Conservation (phyloP, 371 early-diverging fungal species). For the Lichtheimia ramosa region DNA sequence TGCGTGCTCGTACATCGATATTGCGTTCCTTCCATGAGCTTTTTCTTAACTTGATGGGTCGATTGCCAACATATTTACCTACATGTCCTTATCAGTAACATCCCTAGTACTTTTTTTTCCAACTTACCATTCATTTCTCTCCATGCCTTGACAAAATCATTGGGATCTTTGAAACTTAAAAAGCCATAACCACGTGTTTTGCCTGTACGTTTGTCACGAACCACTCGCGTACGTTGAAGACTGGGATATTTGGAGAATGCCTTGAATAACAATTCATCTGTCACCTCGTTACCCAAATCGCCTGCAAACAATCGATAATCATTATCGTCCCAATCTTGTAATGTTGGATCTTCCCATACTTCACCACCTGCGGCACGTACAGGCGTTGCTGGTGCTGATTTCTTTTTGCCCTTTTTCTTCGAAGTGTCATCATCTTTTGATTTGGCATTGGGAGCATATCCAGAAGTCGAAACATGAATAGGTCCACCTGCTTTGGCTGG, state of each 20-base stretch:
- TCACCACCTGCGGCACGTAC: constrained; percentile 90
- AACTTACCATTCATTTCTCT: constrained; percentile 88
- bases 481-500: constrained; percentile 4
- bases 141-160: constrained; percentile 84
- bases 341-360: constrained; percentile 91
- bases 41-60: constrained; percentile 93
- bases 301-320: constrained; percentile 89
- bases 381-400: constrained; percentile 46
- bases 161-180: constrained; percentile 79
- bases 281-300: constrained; percentile 88
- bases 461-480: constrained; percentile 10
- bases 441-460: constrained; percentile 14
- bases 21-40: constrained; percentile 94
- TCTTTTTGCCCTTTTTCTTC: constrained; percentile 19
- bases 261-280: constrained; percentile 74
- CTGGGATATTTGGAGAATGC: constrained; percentile 83
- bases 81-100: constrained; percentile 5
- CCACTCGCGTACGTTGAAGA: constrained; percentile 74
- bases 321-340: constrained; percentile 89
- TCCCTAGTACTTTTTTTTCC: too few species aligned
- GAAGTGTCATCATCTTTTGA: not conserved
- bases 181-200: constrained; percentile 86
- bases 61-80: constrained; percentile 95
- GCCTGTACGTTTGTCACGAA: constrained; percentile 75
- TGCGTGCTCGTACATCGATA: constrained; percentile 59